Percentiles rank a stretch among this genome's conserved stretches.
Evolutionary conservation across 2,329 filamentous ascomycete genomes (phyloP).

Genomic region (Fusarium sarcochroum): DNA sequence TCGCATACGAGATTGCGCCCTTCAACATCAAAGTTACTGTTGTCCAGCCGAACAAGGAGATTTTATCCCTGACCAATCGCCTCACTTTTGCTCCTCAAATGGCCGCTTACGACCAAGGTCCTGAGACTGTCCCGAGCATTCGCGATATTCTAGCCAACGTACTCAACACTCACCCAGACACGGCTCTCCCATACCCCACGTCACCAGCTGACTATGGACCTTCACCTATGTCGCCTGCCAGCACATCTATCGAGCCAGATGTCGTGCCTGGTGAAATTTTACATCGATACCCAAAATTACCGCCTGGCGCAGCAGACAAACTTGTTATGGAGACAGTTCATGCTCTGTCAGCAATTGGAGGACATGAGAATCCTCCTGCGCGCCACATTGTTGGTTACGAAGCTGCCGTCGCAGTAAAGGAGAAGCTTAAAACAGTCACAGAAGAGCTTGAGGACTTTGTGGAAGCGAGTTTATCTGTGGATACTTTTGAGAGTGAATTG

Average conservation of each 20-base stretch:
- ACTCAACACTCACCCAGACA: conserved; percentile 81
- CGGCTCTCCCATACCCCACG: conserved; percentile 57
- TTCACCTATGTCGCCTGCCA: conserved; percentile 51
- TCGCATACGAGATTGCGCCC: conserved; percentile 95
- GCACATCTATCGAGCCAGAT: conserved; percentile 53
- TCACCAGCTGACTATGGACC: conserved; percentile 47
- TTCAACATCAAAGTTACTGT: conserved; percentile 98
- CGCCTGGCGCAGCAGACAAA: conserved; percentile 75
- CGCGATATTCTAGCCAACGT: conserved; percentile 87
- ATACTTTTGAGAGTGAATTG: conserved; percentile 75
- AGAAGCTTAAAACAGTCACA: conserved; percentile 96
- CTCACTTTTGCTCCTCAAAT: conserved; percentile 88
- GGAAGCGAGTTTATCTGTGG: conserved; percentile 87
- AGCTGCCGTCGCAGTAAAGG: conserved; percentile 88
- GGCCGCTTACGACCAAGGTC: conserved; percentile 60
- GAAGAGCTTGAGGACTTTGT: conserved; percentile 98
- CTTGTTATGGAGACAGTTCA: conserved; percentile 92
- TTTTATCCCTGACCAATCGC: conserved; percentile 87
- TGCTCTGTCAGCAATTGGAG: conserved; percentile 90
- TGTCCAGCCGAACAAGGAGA: conserved; percentile 95
- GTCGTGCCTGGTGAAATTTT: conserved; percentile 62
- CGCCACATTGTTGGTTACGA: conserved; percentile 95
- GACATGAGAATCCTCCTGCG: conserved; percentile 94
- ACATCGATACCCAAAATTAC: conserved; percentile 81
- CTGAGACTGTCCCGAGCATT: conserved; percentile 78